Conservation (phyloP, 768 basidiomycete genomes). For the Amanita polypyramis region DNA sequence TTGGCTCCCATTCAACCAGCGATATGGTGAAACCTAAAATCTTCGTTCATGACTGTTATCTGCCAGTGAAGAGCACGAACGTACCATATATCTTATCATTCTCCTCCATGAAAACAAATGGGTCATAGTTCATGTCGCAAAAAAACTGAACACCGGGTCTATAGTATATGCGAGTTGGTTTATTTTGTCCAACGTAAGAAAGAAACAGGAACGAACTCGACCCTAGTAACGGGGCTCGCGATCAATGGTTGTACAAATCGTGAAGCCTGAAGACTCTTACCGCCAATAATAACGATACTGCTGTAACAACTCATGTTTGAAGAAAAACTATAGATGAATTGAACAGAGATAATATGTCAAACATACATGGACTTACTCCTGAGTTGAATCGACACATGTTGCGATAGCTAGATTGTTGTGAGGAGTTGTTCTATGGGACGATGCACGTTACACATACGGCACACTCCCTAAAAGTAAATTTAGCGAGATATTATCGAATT, state of each 20-base stretch:
- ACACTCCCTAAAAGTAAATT: slow-evolving; percentile 45
- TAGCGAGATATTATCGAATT: slow-evolving; percentile 1
- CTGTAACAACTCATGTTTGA: slow-evolving; percentile 64
- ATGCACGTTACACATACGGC: slow-evolving; percentile 35
- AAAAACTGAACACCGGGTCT: slow-evolving; percentile 68
- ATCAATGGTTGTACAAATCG: not conserved
- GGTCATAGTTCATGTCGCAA: slow-evolving; percentile 74
- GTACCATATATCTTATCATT: slow-evolving; percentile 39
- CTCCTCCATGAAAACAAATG: slow-evolving; percentile 73
- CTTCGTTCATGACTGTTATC: not conserved
- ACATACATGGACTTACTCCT: slow-evolving; percentile 41
- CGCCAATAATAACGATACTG: slow-evolving; percentile 82
- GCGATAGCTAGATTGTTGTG: slow-evolving; percentile 44
- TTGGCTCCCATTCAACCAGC: slow-evolving; percentile 66
- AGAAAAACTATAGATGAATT: slow-evolving; percentile 55
- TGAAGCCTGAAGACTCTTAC: slow-evolving; percentile 15
- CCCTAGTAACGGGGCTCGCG: slow-evolving; percentile 26
- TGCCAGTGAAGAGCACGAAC: not conserved
- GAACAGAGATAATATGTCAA: not conserved
- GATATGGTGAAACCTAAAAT: slow-evolving; percentile 62
- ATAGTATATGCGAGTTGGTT: slow-evolving; percentile 3
- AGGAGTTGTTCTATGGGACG: not conserved
- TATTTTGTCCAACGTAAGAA: not conserved
- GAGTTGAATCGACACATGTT: slow-evolving; percentile 97
- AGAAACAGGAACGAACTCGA: slow-evolving; percentile 47